Conservation (phyloP, 2,329 filamentous ascomycete genomes). For the Colletotrichum chrysophilum region DNA sequence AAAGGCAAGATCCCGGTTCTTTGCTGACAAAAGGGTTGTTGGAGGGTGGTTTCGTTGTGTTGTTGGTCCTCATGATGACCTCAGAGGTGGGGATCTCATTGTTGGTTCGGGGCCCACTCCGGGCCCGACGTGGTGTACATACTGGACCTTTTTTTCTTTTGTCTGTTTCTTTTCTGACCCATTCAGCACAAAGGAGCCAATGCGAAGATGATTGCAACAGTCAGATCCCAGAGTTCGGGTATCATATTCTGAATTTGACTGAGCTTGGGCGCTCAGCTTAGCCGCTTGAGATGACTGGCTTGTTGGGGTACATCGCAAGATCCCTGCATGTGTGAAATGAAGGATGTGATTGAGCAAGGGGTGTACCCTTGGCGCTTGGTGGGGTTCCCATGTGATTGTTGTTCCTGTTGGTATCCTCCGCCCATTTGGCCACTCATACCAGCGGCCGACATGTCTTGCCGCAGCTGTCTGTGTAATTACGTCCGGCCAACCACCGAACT, state of each 20-base stretch:
- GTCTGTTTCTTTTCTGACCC: too few species aligned
- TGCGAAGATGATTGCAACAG: too few species aligned
- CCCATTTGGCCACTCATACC: background rate
- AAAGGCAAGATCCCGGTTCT: background rate
- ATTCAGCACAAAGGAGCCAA: accelerated
- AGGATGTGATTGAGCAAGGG: background rate
- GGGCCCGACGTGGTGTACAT: too few species aligned
- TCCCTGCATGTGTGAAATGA: background rate
- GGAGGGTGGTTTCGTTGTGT: background rate
- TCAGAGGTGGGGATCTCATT: background rate
- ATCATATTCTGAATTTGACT: background rate
- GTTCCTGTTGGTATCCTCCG: background rate
- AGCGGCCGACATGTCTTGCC: too few species aligned
- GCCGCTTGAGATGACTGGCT: background rate
- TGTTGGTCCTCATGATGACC: background rate
- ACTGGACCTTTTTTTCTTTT: too few species aligned
- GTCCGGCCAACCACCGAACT: too few species aligned
- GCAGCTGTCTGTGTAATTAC: too few species aligned
- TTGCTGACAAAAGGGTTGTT: background rate
- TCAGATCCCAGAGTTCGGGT: too few species aligned
- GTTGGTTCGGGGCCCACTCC: background rate
- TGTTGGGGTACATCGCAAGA: background rate
- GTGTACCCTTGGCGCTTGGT: background rate
- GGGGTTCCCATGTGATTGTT: background rate
- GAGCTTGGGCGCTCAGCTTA: background rate